phyloP scores from a whole-genome alignment of 805 yeast genomes.

The Candida multigemmis region DNA sequence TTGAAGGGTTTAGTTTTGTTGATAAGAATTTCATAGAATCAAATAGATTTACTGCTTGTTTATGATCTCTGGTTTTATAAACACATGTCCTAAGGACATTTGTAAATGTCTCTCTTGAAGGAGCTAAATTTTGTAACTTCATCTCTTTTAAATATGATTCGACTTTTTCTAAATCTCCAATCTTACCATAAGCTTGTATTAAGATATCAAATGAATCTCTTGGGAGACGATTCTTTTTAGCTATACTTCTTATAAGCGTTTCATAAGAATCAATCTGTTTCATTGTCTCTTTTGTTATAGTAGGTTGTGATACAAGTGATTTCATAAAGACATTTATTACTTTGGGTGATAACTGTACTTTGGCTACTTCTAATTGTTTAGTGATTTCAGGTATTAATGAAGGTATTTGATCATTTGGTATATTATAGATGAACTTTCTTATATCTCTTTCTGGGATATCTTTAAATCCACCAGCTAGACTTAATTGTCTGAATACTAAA shows the following conservation, averaged over 20 bases:
- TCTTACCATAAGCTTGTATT: constrained; percentile 38
- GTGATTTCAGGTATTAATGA: constrained; percentile 26
- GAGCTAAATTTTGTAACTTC: constrained; percentile 26
- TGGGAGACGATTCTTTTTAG: constrained; percentile 12
- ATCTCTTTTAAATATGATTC: constrained; percentile 28
- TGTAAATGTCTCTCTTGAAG: constrained; percentile 40
- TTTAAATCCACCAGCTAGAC: constrained; percentile 24
- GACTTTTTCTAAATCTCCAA: constrained; percentile 25
- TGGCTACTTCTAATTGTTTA: constrained; percentile 25
- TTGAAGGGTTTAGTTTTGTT: constrained; percentile 54
- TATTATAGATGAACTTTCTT: constrained; percentile 23
- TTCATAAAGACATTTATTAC: constrained; percentile 29
- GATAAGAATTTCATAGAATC: constrained; percentile 81
- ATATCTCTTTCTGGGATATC: constrained; percentile 23
- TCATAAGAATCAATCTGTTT: no score
- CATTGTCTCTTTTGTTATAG: no score
- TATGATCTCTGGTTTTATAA: constrained; percentile 36
- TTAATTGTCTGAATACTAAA: constrained; percentile 31
- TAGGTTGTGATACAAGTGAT: no score
- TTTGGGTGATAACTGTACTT: constrained; percentile 16
- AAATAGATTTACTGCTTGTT: constrained; percentile 65
- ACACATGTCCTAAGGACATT: constrained; percentile 56
- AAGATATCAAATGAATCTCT: constrained; percentile 34
- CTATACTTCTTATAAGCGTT: no score
- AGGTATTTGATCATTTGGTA: constrained; percentile 31